These are phyloP conservation scores for Cladorrhinum sp. DNA, from an alignment of 2,329 filamentous ascomycete species.

Conservation along the genomic window DNA sequence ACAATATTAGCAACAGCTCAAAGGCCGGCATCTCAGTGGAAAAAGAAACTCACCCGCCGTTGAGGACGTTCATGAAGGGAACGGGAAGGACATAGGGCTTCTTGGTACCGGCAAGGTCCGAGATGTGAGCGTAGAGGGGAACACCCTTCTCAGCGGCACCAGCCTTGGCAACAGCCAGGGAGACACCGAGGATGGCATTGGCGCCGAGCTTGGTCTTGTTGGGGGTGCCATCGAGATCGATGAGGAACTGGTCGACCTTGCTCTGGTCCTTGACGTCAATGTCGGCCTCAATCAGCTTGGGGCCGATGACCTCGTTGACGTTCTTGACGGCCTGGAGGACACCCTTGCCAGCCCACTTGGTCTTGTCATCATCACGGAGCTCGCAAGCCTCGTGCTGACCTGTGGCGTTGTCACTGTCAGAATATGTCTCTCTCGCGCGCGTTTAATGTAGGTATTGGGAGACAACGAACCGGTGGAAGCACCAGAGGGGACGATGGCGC, in stretches of 20 bases:
- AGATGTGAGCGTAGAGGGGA: slow-evolving; percentile 83
- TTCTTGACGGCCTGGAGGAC: slow-evolving; percentile 82
- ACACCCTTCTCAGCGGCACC: slow-evolving; percentile 85
- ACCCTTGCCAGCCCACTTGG: slow-evolving; percentile 83
- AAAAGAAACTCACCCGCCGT: slow-evolving; percentile 55
- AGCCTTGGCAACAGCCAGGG: slow-evolving; percentile 80
- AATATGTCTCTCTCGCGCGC: slow-evolving; percentile 14
- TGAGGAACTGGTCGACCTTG: slow-evolving; percentile 80
- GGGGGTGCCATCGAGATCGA: slow-evolving; percentile 75
- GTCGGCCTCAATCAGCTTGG: slow-evolving; percentile 76
- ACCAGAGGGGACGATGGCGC: slow-evolving; percentile 94
- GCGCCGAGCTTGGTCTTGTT: slow-evolving; percentile 88
- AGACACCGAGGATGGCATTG: slow-evolving; percentile 85
- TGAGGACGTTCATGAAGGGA: slow-evolving; percentile 91
- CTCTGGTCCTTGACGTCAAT: slow-evolving; percentile 85
- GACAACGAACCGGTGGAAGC: slow-evolving; percentile 78
- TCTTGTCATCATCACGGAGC: slow-evolving; percentile 86
- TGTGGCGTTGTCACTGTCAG: slow-evolving; percentile 36
- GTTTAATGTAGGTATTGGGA: slow-evolving; percentile 9
- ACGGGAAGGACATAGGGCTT: slow-evolving; percentile 88
- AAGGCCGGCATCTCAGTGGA: background rate
- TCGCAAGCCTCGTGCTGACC: slow-evolving; percentile 89
- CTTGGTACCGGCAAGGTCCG: slow-evolving; percentile 83
- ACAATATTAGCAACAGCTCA: background rate
- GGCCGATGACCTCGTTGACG: slow-evolving; percentile 78